Base-by-base conservation (phyloP, 2,329 filamentous ascomycete genomes). In the Aspergillus ruber region DNA sequence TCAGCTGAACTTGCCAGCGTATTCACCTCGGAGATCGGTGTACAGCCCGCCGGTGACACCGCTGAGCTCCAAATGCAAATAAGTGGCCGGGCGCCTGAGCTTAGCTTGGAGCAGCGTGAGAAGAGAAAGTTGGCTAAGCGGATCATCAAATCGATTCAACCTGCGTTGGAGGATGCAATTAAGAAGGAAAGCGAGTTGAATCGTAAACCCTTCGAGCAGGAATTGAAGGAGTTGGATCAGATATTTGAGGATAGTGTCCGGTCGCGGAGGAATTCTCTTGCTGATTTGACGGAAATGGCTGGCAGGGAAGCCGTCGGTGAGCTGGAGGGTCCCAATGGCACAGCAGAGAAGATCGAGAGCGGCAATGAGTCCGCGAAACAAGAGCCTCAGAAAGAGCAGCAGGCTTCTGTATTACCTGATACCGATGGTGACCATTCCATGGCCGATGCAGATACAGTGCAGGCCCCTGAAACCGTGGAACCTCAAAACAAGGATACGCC, bases 51-150 rank as follows among this genome's bases (percentile, higher is more conserved):
- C 47, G 66, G 66, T 18, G 71, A 73, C 50, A 68, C 72, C 6
- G 67, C 68, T 6, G 71, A 74, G 48, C 58, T 72, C 54, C 53
- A 83, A 73, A 67, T 73, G 68, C 59, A 76, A 65, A 59, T 83
- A 71, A 66, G 73, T 69, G 50, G 68, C 5, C 70, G 72, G 43
- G 68, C 69, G 4, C 66, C 69, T 6, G 71, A 74, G 47, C 66
- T 72, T 41, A 69, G 64, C 48, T 51, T 77, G 8, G 89, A 95
- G 58, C 82, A 89, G 50, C 86, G 88, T 49, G 87, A 95, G 56
- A 83, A 86, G 51, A 86, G 88, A 59, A 86, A 85, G 57, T 74
- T 95, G n/a, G 89, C 87, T 20, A 95, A 94, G 68, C 82, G 90
- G 21, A 95, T 96, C 51, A 79, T 95, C 55, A 94, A 89, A 65